Conservation (phyloP, 176 grass and related monocot genomes). For the Miscanthus lutarioriparius region DNA sequence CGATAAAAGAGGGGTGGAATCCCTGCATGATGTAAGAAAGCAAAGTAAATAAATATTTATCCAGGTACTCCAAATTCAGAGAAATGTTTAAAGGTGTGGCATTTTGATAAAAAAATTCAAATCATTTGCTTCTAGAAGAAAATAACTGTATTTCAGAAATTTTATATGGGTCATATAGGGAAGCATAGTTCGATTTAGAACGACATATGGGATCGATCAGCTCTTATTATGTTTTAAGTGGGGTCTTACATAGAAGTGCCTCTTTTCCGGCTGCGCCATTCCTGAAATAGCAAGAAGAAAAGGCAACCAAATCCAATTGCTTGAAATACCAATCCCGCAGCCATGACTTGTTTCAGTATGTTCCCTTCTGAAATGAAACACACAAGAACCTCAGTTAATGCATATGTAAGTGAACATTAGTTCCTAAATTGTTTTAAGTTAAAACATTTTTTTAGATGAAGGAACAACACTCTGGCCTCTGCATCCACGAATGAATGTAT, state of each 20-base stretch:
- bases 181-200: neutral
- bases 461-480: no score
- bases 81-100: neutral
- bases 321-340: neutral
- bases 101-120: neutral
- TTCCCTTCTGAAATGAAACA: neutral
- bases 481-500: no score
- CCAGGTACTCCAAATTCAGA: neutral
- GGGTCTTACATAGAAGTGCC: neutral
- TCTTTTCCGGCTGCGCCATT: constrained; percentile 27
- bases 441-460: neutral
- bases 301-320: constrained; percentile 11
- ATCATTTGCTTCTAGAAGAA: neutral
- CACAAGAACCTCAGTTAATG: neutral
- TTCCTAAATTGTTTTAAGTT: neutral
- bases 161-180: neutral
- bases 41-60: neutral
- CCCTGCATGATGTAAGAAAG: neutral
- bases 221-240: neutral
- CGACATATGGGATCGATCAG: neutral
- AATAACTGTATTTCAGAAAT: neutral
- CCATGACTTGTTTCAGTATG: neutral
- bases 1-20: neutral
- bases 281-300: constrained; percentile 21
- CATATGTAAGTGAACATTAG: neutral